Conservation (phyloP, 2,329 filamentous ascomycete genomes). For the Aspergillus pseudoterreus region DNA sequence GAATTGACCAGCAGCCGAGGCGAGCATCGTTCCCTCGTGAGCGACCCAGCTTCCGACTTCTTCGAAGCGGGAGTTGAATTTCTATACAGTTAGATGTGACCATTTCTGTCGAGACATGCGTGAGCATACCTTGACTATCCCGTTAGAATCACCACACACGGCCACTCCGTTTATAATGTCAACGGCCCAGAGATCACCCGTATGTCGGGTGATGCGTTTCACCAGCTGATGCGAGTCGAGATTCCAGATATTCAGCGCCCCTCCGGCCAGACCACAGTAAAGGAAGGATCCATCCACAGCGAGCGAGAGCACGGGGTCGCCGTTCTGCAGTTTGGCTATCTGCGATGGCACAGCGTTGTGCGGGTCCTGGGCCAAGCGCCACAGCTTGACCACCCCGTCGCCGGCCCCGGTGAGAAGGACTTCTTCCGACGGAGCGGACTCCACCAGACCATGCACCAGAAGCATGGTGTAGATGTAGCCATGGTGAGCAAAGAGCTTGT, state of each 20-base stretch:
- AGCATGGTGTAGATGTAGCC: slow-evolving; percentile 98
- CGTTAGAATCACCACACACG: slow-evolving; percentile 85
- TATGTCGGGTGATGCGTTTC: slow-evolving; percentile 76
- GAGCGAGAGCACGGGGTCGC: slow-evolving; percentile 69
- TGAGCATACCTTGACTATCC: slow-evolving; percentile 69
- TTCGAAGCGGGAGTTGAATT: slow-evolving; percentile 79
- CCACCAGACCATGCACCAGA: slow-evolving; percentile 68
- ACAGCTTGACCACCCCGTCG: slow-evolving; percentile 92
- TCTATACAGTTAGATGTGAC: slow-evolving; percentile 39
- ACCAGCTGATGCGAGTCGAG: slow-evolving; percentile 89
- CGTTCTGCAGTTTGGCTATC: slow-evolving; percentile 64
- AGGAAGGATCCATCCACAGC: slow-evolving; percentile 87
- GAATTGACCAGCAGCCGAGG: slow-evolving; percentile 71
- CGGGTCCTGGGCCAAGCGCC: slow-evolving; percentile 63
- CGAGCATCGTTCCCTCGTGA: slow-evolving; percentile 80
- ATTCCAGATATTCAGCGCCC: slow-evolving; percentile 93
- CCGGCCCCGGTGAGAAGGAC: slow-evolving; percentile 87
- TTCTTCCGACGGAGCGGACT: slow-evolving; percentile 64
- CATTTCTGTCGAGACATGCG: not conserved
- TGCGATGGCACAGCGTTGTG: slow-evolving; percentile 62
- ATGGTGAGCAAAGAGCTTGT: slow-evolving; percentile 86
- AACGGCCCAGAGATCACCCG: slow-evolving; percentile 79
- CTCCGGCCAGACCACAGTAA: slow-evolving; percentile 83
- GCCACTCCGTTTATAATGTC: slow-evolving; percentile 81
- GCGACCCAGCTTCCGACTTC: slow-evolving; percentile 75